These are phyloP conservation scores for Pyrus bretschneideri DNA, from an alignment of 306 rosid genomes.

Conservation along the genomic window DNA sequence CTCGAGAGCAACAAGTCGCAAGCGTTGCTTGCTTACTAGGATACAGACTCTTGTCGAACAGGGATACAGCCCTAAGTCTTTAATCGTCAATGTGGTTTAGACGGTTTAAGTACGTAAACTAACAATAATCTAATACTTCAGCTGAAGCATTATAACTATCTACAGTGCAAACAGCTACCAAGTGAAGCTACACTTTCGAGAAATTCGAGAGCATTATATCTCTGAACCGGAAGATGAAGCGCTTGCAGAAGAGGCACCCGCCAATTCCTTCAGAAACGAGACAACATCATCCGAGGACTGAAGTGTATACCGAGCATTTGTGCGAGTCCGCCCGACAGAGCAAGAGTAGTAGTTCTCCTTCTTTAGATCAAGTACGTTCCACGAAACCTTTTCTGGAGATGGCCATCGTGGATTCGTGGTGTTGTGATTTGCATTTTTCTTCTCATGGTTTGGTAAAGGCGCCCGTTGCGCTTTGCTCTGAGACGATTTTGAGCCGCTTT, in stretches of 20 bases:
- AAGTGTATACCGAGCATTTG: slow-evolving; percentile 70
- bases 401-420: slow-evolving; percentile 30
- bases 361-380: slow-evolving; percentile 91
- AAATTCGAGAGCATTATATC: not conserved
- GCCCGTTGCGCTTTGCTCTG: slow-evolving; percentile 37
- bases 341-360: slow-evolving; percentile 93
- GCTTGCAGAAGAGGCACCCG: slow-evolving; percentile 23
- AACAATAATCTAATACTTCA: not conserved
- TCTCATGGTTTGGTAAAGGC: slow-evolving; percentile 35
- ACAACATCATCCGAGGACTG: slow-evolving; percentile 68
- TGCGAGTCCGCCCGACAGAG: slow-evolving; percentile 68
- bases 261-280: slow-evolving; percentile 54
- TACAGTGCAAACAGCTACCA: not conserved
- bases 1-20: no score
- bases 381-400: slow-evolving; percentile 63
- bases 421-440: slow-evolving; percentile 42
- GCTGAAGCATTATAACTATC: not conserved
- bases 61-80: not conserved
- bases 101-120: not conserved
- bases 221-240: not conserved
- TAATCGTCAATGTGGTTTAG: not conserved
- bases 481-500: slow-evolving; percentile 47
- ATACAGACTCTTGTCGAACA: no score
- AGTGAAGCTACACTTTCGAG: not conserved
- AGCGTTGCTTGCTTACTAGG: no score